These are phyloP conservation scores for Penicillium steckii DNA, from an alignment of 495 filamentous ascomycete genomes.

Conservation along the genomic window DNA sequence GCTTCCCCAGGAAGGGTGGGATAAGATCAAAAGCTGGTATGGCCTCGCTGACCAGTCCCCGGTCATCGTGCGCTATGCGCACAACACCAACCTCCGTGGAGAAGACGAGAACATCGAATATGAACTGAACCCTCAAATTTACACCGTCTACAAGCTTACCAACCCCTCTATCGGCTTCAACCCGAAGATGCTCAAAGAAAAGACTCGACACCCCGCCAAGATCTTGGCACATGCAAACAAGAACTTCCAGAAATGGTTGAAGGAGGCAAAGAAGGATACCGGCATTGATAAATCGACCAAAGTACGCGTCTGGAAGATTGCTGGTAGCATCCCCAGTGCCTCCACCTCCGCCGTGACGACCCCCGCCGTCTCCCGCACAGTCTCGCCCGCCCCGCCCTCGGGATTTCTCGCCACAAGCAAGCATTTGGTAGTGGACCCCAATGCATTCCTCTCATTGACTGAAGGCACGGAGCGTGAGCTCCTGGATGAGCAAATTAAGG, in stretches of 20 bases:
- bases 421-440: constrained; percentile 69
- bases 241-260: constrained; percentile 70
- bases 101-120: constrained; percentile 67
- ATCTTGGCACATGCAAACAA: constrained; percentile 68
- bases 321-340: constrained; percentile 47
- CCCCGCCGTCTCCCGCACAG: constrained; percentile 56
- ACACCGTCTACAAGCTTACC: constrained; percentile 79
- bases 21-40: constrained; percentile 78
- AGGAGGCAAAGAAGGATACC: constrained; percentile 62
- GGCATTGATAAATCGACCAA: constrained; percentile 66
- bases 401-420: constrained; percentile 50
- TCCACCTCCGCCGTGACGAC: constrained; percentile 51
- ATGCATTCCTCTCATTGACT: constrained; percentile 65
- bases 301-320: constrained; percentile 75
- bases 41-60: constrained; percentile 68
- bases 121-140: constrained; percentile 81
- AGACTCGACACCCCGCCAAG: constrained; percentile 54
- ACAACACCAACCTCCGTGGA: constrained; percentile 65
- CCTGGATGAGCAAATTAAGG: constrained; percentile 57
- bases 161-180: constrained; percentile 56
- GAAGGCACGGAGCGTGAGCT: constrained; percentile 68
- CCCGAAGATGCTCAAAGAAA: constrained; percentile 57
- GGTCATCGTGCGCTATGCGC: constrained; percentile 71
- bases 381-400: constrained; percentile 46
- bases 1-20: constrained; percentile 77